Evolutionary conservation across 768 basidiomycete species (phyloP), one percentile per base, ranked within the genome.

Genomic region (Boletus vinaceobasis): DNA sequence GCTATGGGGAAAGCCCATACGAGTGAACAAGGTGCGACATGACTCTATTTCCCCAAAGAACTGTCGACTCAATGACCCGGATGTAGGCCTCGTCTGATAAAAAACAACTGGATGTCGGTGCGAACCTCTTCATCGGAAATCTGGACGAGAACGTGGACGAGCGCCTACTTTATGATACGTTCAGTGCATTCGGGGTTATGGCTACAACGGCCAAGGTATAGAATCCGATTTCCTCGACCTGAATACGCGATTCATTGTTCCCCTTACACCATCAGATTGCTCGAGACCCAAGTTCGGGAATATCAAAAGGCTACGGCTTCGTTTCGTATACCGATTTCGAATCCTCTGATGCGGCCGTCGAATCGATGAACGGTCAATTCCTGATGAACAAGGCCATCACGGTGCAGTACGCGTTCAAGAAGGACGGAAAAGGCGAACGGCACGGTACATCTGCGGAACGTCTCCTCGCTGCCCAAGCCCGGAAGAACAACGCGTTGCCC

Each of bases 401-500:
- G 17, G 94, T 97, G 11, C 94, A 98, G 69, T 99, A 97, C 70
- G 96, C 97, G 2, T 98, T 98, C 82, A 98, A 99, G 76, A 98
- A 98, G 75, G 97, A 98, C 66, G 94, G 93, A 42, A 96, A 98
- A 68, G 96, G 96, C 53, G 97, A 99, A 72, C 84, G 97, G 5
- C 97, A 98, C 65, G 97, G 97, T 29, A 97, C 96, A 11, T 79
- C 89, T 15, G 95, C 97, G n/a, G 97, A 99, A 74, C 86, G 97
- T 53, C 83, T 98, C 33, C 83, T 99, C 62, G 94, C 95, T 3
- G 85, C 93, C 2, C 95, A 98, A 71, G 97, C 96, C 44, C 83
- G 92, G 60, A 97, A 96, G 74, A 94, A 96, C 74, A 94, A 95
- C 61, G 92, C 91, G 3, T 76, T 94, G 5, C 92, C 92, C 6